phyloP scores from a whole-genome alignment of 2,329 filamentous ascomycete genomes.

The Aspergillus ibericus region DNA sequence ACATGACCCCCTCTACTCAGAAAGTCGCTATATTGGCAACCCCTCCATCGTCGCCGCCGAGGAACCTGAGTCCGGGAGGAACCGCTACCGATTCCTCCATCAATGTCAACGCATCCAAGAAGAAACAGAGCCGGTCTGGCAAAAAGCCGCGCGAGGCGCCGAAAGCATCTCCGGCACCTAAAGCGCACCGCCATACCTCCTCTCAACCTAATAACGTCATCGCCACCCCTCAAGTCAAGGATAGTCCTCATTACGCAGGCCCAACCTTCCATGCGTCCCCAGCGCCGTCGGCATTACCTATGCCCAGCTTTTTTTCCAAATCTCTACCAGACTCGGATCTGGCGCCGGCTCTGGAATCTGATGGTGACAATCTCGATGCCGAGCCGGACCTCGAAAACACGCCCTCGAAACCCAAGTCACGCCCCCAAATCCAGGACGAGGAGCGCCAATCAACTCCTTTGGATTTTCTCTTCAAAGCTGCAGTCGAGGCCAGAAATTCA shows the following conservation, averaged over 20 bases:
- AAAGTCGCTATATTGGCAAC: constrained; percentile 32
- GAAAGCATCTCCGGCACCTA: constrained; percentile 26
- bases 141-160: constrained; percentile 38
- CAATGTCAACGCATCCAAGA: constrained; percentile 33
- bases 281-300: constrained; percentile 82
- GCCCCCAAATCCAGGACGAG: constrained; percentile 35
- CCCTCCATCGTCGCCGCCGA: constrained; percentile 39
- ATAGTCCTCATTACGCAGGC: constrained; percentile 68
- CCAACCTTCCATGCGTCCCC: constrained; percentile 95
- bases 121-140: constrained; percentile 36
- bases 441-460: constrained; percentile 68
- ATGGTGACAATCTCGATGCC: constrained; percentile 40
- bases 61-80: constrained; percentile 32
- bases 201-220: constrained; percentile 29
- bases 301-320: constrained; percentile 84
- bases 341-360: constrained; percentile 37
- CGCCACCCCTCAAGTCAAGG: constrained; percentile 46
- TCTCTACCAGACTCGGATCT: constrained; percentile 65
- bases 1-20: constrained; percentile 32
- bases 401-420: constrained; percentile 47
- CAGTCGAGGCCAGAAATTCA: constrained; percentile 64
- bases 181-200: constrained; percentile 33
- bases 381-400: constrained; percentile 39
- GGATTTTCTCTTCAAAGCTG: constrained; percentile 86
- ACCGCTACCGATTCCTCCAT: constrained; percentile 32